A percentile compares a stretch with the other conserved stretches of the same genome.
phyloP scores from a whole-genome alignment of 2,329 filamentous ascomycete genomes.

The Aspergillus viridinutans region DNA sequence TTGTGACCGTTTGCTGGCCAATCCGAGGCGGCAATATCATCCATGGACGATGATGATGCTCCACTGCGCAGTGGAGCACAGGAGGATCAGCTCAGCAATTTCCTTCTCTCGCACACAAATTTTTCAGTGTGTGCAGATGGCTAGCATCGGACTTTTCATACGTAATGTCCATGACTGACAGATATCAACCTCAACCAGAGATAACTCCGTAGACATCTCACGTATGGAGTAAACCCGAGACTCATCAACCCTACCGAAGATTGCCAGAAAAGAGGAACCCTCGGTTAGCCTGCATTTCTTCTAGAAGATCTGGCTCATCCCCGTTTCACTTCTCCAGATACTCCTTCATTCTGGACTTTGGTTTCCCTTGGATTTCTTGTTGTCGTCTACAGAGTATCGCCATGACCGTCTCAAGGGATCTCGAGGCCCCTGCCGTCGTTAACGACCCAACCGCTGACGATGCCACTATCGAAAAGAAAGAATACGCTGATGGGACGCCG shows the following conservation, averaged over 20 bases:
- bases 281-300: background rate
- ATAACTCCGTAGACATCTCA: background rate
- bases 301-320: background rate
- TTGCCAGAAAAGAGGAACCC: background rate
- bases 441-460: conserved; percentile 1
- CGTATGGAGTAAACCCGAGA: too few relatives aligned
- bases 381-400: background rate
- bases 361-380: background rate
- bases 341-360: background rate
- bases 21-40: background rate
- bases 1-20: background rate
- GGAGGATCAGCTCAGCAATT: background rate
- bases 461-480: conserved; percentile 8
- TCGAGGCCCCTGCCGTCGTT: conserved; percentile 2
- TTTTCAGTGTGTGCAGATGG: background rate
- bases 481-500: background rate
- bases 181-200: background rate
- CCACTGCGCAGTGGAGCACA: background rate
- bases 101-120: background rate
- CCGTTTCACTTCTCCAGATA: background rate
- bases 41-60: background rate
- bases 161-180: background rate
- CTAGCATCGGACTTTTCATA: background rate
- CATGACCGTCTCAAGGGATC: conserved; percentile 2
- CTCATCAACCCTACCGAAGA: background rate